phyloP scores from a whole-genome alignment of 2,329 filamentous ascomycete species.

The Claviceps sorghi region DNA sequence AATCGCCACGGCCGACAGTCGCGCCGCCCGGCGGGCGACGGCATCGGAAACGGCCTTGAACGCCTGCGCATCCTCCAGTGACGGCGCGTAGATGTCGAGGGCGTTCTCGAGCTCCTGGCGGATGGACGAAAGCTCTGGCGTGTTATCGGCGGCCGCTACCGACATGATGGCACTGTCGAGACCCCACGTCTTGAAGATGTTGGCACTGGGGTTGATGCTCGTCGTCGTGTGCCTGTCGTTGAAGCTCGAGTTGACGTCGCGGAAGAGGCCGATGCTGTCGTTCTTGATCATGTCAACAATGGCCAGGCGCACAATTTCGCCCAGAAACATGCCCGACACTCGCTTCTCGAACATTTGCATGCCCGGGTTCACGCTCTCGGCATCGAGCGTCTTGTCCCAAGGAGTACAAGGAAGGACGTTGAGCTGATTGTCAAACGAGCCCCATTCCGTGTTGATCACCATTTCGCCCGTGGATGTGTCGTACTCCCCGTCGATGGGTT shows the following conservation, averaged over 20 bases:
- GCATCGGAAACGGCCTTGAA: conserved; percentile 73
- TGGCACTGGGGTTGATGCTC: conserved; percentile 47
- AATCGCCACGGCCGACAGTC: conserved; percentile 76
- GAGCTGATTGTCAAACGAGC: conserved; percentile 89
- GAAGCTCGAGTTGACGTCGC: conserved; percentile 54
- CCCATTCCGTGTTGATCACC: conserved; percentile 98
- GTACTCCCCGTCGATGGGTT: conserved; percentile 54
- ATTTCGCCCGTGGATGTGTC: conserved; percentile 77
- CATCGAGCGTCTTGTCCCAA: conserved; percentile 69
- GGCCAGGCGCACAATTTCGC: conserved; percentile 74
- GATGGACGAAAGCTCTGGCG: conserved; percentile 54
- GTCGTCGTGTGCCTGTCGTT: conserved; percentile 61
- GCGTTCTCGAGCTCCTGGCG: conserved; percentile 65
- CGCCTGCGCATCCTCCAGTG: conserved; percentile 70
- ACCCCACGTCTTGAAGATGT: conserved; percentile 69
- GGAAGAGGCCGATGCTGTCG: conserved; percentile 55
- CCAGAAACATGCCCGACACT: conserved; percentile 94
- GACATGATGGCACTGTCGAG: conserved; percentile 86
- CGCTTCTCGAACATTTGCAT: conserved; percentile 99
- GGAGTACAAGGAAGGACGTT: conserved; percentile 73
- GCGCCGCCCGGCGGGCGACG: conserved; percentile 75
- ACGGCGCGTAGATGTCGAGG: conserved; percentile 62
- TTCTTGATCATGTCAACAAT: conserved; percentile 60
- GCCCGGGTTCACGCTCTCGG: conserved; percentile 73
- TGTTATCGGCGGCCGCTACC: conserved; percentile 68